Evolutionary conservation across 768 basidiomycete genomes (phyloP).

Genomic region (Termitomyces sp.): DNA sequence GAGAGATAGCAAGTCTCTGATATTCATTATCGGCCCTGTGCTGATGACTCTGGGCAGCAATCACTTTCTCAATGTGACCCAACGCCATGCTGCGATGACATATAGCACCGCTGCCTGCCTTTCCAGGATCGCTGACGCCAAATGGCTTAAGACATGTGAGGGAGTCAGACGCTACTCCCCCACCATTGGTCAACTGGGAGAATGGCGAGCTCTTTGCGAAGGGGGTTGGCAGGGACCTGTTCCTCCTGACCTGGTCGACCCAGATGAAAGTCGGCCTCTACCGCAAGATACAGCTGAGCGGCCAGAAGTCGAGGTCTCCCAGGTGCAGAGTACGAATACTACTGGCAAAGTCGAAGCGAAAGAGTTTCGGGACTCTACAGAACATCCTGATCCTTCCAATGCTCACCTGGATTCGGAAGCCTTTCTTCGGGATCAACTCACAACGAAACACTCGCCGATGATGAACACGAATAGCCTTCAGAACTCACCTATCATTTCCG

Average conservation of each 20-base stretch:
- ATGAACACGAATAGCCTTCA: neutral
- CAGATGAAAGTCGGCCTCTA: constrained; percentile 18
- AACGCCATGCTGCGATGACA: constrained; percentile 57
- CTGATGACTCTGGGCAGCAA: constrained; percentile 43
- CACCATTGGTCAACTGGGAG: constrained; percentile 65
- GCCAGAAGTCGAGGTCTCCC: constrained; percentile 1
- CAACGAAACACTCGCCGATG: constrained; percentile 4
- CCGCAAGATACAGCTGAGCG: constrained; percentile 5
- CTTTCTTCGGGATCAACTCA: neutral
- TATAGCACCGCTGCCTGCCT: constrained; percentile 62
- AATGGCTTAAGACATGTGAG: constrained; percentile 75
- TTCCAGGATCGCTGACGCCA: constrained; percentile 72
- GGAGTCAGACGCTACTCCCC: constrained; percentile 67
- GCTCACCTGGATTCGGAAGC: constrained; percentile 6
- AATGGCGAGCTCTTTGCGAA: constrained; percentile 75
- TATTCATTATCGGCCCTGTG: neutral
- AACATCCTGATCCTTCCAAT: neutral
- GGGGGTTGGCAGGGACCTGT: constrained; percentile 63
- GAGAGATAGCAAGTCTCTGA: constrained; percentile 66
- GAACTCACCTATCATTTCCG: neutral
- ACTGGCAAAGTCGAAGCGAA: neutral
- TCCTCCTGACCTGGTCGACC: constrained; percentile 43
- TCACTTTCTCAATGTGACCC: constrained; percentile 60
- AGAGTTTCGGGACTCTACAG: neutral
- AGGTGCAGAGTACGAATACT: neutral